Conservation (phyloP, 2,329 filamentous ascomycete genomes). For the Atkinsonella texensis region DNA sequence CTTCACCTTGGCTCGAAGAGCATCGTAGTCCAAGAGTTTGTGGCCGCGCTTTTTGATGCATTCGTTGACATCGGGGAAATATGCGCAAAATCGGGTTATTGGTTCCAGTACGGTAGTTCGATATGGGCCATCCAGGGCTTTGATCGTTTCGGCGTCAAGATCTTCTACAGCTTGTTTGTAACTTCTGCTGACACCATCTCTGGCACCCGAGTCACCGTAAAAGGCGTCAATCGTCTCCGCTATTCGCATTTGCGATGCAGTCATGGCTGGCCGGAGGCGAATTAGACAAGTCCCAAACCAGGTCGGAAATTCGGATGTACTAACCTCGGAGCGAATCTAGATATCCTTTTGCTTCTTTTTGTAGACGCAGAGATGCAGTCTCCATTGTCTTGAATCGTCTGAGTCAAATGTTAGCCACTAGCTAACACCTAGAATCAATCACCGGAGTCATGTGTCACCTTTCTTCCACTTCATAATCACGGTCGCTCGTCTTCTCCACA, state of each 20-base stretch:
- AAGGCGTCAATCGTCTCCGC: conserved; percentile 99
- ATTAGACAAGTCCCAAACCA: not conserved
- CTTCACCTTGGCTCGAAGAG: conserved; percentile 91
- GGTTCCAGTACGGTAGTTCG: conserved; percentile 89
- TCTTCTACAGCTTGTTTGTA: conserved; percentile 99
- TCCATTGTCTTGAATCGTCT: conserved; percentile 98
- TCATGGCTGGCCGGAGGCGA: conserved; percentile 59
- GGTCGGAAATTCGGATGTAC: not conserved
- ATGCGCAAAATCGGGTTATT: conserved; percentile 90
- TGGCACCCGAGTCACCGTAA: conserved; percentile 90
- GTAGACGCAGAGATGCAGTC: conserved; percentile 76
- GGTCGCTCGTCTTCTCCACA: conserved; percentile 96
- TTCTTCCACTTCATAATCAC: conserved; percentile 97
- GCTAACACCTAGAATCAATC: not conserved
- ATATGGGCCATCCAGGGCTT: conserved; percentile 93
- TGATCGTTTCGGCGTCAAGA: conserved; percentile 95
- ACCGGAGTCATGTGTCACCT: conserved; percentile 37
- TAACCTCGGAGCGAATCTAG: conserved; percentile 83
- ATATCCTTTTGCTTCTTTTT: conserved; percentile 98
- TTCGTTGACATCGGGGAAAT: conserved; percentile 98
- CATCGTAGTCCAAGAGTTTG: conserved; percentile 97
- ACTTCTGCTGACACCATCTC: conserved; percentile 86
- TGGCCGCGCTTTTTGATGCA: conserved; percentile 99
- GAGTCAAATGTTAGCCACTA: conserved; percentile 12
- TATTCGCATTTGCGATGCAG: conserved; percentile 97